A percentile compares a stretch with the other conserved stretches of the same genome.
Evolutionary conservation across 75 land plant genomes (phyloP).

Genomic region (Cryptomeria japonica): DNA sequence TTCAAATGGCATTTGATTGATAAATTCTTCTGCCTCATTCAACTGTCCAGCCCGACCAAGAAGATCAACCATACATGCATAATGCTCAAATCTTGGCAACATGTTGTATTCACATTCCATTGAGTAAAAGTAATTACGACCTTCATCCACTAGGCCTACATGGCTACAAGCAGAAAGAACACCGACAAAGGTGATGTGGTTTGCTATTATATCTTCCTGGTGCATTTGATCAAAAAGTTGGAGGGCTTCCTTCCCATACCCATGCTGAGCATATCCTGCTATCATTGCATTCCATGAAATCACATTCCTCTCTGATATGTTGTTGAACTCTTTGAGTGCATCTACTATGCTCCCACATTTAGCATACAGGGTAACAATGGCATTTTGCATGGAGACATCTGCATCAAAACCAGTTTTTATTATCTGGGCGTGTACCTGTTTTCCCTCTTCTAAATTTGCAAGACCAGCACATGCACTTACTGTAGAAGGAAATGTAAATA

Average conservation of each 20-base stretch:
- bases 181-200: constrained; percentile 51
- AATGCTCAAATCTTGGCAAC: constrained; percentile 52
- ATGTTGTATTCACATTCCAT: constrained; percentile 26
- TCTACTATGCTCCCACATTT: constrained; percentile 76
- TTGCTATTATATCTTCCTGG: constrained; percentile 29
- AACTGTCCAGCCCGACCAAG: constrained; percentile 60
- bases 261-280: constrained; percentile 73
- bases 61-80: constrained; percentile 68
- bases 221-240: constrained; percentile 43
- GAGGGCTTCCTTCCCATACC: constrained; percentile 47
- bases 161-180: constrained; percentile 65
- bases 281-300: constrained; percentile 75
- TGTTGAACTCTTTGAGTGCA: constrained; percentile 44
- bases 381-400: constrained; percentile 42
- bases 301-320: constrained; percentile 30
- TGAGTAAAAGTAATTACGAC: constrained; percentile 37
- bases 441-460: constrained; percentile 55
- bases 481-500: constrained; percentile 54
- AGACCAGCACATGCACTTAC: constrained; percentile 58
- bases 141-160: constrained; percentile 59
- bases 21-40: constrained; percentile 44
- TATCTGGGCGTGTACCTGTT: constrained; percentile 51
- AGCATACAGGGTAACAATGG: constrained; percentile 64
- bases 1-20: constrained; percentile 50
- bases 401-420: constrained; percentile 33